Conservation (phyloP, 371 early-diverging fungal species). For the Mucor saturninus region DNA sequence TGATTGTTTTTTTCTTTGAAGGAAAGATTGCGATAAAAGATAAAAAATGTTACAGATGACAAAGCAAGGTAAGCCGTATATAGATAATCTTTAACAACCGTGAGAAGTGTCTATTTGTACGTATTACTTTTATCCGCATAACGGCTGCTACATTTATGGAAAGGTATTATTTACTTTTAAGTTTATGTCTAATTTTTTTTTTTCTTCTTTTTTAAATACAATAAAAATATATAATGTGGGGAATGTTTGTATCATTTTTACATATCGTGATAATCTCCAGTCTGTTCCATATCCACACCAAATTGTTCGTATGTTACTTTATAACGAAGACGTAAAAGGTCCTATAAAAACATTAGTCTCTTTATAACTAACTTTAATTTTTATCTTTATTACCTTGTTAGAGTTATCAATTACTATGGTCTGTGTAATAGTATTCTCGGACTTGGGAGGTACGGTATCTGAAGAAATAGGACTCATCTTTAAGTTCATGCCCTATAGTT, state of each 20-base stretch:
- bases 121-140: slow-evolving; percentile 5
- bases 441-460: slow-evolving; percentile 60
- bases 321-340: slow-evolving; percentile 69
- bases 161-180: not conserved
- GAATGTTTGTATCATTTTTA: slow-evolving; percentile 5
- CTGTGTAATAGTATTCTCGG: slow-evolving; percentile 62
- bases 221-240: not conserved
- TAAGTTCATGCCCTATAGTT: slow-evolving; percentile 60
- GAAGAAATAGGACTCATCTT: slow-evolving; percentile 68
- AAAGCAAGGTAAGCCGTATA: slow-evolving; percentile 8
- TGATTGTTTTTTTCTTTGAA: not conserved
- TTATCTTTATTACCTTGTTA: slow-evolving; percentile 31
- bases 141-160: not conserved
- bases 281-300: slow-evolving; percentile 74
- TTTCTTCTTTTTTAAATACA: not conserved
- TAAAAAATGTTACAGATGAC: not conserved
- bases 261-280: slow-evolving; percentile 58
- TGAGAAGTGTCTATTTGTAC: slow-evolving; percentile 9
- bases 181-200: not conserved
- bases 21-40: not conserved
- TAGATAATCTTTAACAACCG: slow-evolving; percentile 11
- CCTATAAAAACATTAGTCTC: slow-evolving; percentile 35
- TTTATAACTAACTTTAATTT: not conserved
- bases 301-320: slow-evolving; percentile 71
- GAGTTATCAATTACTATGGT: slow-evolving; percentile 60